Percentiles rank a stretch among this genome's conserved stretches.
Evolutionary conservation across 129 eudicot species (phyloP).

Genomic region (Glebionis coronaria): DNA sequence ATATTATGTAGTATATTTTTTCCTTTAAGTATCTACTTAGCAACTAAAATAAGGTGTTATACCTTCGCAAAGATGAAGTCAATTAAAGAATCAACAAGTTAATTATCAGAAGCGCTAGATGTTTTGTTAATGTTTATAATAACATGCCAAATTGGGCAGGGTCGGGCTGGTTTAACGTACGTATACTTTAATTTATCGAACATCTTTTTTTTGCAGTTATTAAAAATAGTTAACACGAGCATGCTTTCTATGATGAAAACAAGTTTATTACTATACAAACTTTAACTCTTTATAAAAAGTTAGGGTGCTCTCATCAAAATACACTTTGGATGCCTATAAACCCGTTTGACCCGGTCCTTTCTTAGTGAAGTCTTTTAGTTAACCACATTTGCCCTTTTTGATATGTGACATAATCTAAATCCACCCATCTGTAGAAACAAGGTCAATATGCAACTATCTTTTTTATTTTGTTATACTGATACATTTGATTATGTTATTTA

Average conservation of each 20-base stretch:
- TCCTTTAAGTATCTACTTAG: not conserved
- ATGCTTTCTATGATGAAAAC: not conserved
- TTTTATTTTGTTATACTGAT: not conserved
- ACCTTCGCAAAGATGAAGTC: not conserved
- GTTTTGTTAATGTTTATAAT: not conserved
- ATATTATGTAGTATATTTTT: not conserved
- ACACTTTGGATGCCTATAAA: not conserved
- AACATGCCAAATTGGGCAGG: no score
- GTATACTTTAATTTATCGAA: no score
- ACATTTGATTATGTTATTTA: conserved; percentile 9
- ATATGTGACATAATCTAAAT: not conserved
- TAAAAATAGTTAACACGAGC: not conserved
- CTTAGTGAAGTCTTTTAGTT: not conserved
- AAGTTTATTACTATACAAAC: no score
- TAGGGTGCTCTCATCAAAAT: not conserved
- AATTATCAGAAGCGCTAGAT: not conserved
- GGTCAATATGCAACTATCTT: not conserved
- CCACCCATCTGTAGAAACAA: not conserved
- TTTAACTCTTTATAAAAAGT: not conserved
- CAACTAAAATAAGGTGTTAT: no score
- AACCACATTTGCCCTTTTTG: not conserved
- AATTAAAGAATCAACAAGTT: not conserved
- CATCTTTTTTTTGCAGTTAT: not conserved
- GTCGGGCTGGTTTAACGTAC: no score
- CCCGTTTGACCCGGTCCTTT: not conserved